Evolutionary conservation across 148 eudicot species (phyloP), one percentile per base, ranked within the genome.

Genomic region (Silene uniflora): DNA sequence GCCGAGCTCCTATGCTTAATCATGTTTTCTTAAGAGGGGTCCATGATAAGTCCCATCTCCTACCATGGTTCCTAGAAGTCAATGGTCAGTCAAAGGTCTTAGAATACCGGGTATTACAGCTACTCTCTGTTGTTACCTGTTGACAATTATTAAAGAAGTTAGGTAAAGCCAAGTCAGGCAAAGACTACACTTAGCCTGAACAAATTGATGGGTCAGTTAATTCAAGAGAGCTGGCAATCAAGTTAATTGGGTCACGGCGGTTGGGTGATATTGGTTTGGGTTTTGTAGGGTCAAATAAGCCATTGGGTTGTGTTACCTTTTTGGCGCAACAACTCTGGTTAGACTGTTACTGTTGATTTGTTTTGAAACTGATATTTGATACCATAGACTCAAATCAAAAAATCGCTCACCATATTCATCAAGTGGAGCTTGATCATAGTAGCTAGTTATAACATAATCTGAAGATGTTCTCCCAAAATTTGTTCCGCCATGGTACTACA

Each of bases 341-440:
- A 22, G 25, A 22, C 19, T 62, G 67, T 17, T 10, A 62, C 39
- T 12, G 35, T 1, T 9, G 64, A 61, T 19, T 19, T 10, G 13
- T 52, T 7, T 44, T 10, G 21, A 25, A 10, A 67, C 22, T 6
- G 49, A n/a, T 68, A 46, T 23, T 8, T 25, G 18, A n/a, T 10
- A 54, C 16, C 42, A 62, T 27, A 25, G 65, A 69, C 17, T 52
- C 8, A 49, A 49, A 75, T 46, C 64, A 61, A 62, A 7, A 46
- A 54, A 66, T 17, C 44, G 56, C 86, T 74, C 79, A 81, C 89
- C 90, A 73, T 87, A 87, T 72, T 87, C 90, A 67, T 87, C 88
- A 75, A 87, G 76, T 9, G 90, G 90, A 47, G 90, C 90, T 81
- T 85, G 83, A 77, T 87, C 90, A 77, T 87, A 87, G 74, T 87